Percentiles rank a stretch among this genome's conserved stretches.
These are phyloP conservation scores for Crithidia bombi DNA, from an alignment of 208 protist genomes.

Conservation along the genomic window DNA sequence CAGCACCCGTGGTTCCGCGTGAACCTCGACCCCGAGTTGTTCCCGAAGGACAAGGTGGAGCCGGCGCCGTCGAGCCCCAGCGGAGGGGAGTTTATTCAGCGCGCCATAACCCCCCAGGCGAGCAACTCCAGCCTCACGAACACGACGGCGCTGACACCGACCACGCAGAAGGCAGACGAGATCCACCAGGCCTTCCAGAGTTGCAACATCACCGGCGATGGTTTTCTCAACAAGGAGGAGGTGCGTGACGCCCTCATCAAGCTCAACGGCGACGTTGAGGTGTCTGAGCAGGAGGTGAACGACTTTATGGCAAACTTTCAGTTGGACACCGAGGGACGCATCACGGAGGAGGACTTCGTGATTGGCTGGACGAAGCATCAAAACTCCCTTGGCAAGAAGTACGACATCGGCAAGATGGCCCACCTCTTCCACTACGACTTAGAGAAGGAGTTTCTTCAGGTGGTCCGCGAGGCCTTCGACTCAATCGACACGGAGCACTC, in stretches of 20 bases:
- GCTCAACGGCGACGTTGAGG: conserved; percentile 66
- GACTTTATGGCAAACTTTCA: conserved; percentile 86
- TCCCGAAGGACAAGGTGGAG: conserved; percentile 49
- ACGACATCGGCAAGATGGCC: conserved; percentile 73
- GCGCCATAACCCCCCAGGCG: conserved; percentile 55
- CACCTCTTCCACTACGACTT: conserved; percentile 88
- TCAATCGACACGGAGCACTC: conserved; percentile 78
- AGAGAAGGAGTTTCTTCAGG: conserved; percentile 79
- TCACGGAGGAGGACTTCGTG: conserved; percentile 90
- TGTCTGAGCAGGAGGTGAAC: conserved; percentile 74
- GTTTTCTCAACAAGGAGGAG: conserved; percentile 79
- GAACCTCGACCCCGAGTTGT: conserved; percentile 67
- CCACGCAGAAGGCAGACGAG: conserved; percentile 45
- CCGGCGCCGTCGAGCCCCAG: conserved; percentile 42
- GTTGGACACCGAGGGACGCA: conserved; percentile 69
- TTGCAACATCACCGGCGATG: conserved; percentile 81
- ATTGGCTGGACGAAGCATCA: conserved; percentile 82
- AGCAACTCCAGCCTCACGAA: conserved; percentile 29
- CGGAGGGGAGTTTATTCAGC: conserved; percentile 68
- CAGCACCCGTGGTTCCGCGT: conserved; percentile 85
- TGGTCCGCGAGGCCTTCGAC: conserved; percentile 84
- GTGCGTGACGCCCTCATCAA: conserved; percentile 91
- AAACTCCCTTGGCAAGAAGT: conserved; percentile 81
- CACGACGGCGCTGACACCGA: conserved; percentile 35
- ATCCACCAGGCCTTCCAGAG: conserved; percentile 78